These are phyloP conservation scores for Carallia pectinifolia DNA, from an alignment of 345 rosid genomes.

Conservation along the genomic window DNA sequence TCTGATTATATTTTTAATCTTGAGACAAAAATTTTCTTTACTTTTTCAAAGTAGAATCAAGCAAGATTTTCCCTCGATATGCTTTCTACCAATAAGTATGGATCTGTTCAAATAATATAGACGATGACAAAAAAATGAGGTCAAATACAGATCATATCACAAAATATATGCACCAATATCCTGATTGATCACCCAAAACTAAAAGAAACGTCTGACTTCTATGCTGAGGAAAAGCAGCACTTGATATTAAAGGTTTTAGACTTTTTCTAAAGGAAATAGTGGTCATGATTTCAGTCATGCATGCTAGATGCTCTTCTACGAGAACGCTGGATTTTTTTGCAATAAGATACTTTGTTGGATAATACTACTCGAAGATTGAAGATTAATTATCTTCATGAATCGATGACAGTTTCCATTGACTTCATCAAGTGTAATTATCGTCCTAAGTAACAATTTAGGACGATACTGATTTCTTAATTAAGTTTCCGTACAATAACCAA, in stretches of 20 bases:
- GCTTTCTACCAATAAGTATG: too few relatives aligned
- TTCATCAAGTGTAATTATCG: background rate
- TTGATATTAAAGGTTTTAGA: background rate
- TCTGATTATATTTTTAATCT: too few relatives aligned
- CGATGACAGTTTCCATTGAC: background rate
- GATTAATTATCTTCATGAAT: background rate
- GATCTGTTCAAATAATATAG: too few relatives aligned
- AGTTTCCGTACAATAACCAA: too few relatives aligned
- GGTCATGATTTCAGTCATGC: slow-evolving; percentile 3
- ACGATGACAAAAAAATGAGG: too few relatives aligned
- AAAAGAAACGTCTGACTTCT: background rate
- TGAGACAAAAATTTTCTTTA: too few relatives aligned
- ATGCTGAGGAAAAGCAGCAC: background rate
- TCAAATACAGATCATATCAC: too few relatives aligned
- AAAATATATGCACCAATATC: too few relatives aligned
- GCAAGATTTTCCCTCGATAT: too few relatives aligned
- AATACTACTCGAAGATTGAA: background rate
- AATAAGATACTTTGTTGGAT: background rate
- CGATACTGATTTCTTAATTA: too few relatives aligned
- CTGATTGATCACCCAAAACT: background rate
- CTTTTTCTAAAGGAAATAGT: background rate
- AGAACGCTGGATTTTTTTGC: background rate
- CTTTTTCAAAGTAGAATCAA: too few relatives aligned
- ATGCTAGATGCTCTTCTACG: slow-evolving; percentile 16
- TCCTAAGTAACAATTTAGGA: too few relatives aligned